Percentiles rank a stretch among this genome's conserved stretches.
Conservation (phyloP, 768 basidiomycete species). For the Collybia sordida region DNA sequence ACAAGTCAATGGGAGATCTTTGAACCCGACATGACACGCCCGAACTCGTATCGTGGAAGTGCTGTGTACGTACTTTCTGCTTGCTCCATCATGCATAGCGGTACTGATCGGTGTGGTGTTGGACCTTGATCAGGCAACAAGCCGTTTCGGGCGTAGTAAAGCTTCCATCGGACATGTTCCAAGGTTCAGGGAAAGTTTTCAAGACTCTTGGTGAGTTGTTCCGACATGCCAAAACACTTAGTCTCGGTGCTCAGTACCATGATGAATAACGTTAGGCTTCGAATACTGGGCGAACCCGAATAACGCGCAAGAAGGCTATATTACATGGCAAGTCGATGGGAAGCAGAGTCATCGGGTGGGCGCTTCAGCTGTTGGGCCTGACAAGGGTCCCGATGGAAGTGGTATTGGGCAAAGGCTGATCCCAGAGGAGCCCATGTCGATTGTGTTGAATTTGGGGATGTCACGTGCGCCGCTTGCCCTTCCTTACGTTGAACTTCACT, state of each 20-base stretch:
- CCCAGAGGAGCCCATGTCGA: slow-evolving; percentile 58
- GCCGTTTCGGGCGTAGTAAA: slow-evolving; percentile 47
- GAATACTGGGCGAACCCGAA: slow-evolving; percentile 72
- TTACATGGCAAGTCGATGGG: slow-evolving; percentile 76
- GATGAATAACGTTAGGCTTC: slow-evolving; percentile 60
- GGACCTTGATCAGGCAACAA: slow-evolving; percentile 39
- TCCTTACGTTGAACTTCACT: neutral
- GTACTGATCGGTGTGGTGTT: neutral
- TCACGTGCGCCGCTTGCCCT: slow-evolving; percentile 40
- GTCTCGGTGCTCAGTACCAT: slow-evolving; percentile 79
- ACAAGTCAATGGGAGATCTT: slow-evolving; percentile 32
- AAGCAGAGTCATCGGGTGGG: slow-evolving; percentile 47
- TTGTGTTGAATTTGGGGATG: slow-evolving; percentile 63
- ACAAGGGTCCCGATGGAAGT: slow-evolving; percentile 34
- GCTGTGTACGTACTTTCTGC: slow-evolving; percentile 32
- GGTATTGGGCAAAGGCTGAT: slow-evolving; percentile 60
- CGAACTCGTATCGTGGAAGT: slow-evolving; percentile 48
- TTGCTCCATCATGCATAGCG: neutral
- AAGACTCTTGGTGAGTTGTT: neutral
- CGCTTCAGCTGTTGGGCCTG: slow-evolving; percentile 48
- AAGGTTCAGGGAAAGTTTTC: slow-evolving; percentile 48
- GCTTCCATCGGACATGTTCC: slow-evolving; percentile 54
- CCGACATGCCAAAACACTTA: slow-evolving; percentile 9
- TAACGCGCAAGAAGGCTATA: slow-evolving; percentile 53
- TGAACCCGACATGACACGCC: slow-evolving; percentile 26